Evolutionary conservation across 306 rosid genomes (phyloP).

Genomic region (Glycine soja): DNA sequence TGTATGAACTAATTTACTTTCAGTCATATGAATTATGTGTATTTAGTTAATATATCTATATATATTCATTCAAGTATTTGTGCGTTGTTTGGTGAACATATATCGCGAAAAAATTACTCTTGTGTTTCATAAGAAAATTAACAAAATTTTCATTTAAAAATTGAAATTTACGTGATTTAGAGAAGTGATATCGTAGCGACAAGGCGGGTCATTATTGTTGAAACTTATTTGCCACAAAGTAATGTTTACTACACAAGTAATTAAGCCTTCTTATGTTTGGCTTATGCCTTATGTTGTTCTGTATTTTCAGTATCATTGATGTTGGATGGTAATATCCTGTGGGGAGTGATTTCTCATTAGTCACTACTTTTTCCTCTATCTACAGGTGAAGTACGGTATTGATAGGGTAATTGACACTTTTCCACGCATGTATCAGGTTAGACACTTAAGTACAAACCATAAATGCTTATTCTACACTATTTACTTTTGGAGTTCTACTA

Average conservation of each 20-base stretch:
- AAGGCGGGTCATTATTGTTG: too few relatives aligned
- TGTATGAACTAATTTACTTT: too few relatives aligned
- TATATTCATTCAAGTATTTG: too few relatives aligned
- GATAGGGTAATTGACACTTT: conserved; percentile 79
- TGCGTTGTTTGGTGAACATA: too few relatives aligned
- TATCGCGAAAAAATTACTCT: too few relatives aligned
- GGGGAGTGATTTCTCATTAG: conserved; percentile 29
- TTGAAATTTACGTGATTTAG: too few relatives aligned
- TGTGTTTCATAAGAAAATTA: too few relatives aligned
- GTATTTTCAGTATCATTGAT: not conserved
- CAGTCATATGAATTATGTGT: too few relatives aligned
- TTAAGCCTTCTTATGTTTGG: conserved; percentile 38
- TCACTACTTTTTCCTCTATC: conserved; percentile 48
- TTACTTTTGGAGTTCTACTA: conserved; percentile 44
- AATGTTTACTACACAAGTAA: conserved; percentile 97
- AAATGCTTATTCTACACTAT: conserved; percentile 7
- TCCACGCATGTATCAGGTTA: conserved; percentile 93
- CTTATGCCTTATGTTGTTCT: not conserved
- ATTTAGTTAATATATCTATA: too few relatives aligned
- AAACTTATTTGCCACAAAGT: too few relatives aligned
- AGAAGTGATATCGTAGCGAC: too few relatives aligned
- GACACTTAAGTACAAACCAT: not conserved
- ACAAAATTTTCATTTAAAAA: too few relatives aligned
- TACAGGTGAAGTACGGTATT: conserved; percentile 90
- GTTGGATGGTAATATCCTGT: conserved; percentile 26